These are phyloP conservation scores for Penicillium vulpinum DNA, from an alignment of 2,329 filamentous ascomycete genomes.

Conservation along the genomic window DNA sequence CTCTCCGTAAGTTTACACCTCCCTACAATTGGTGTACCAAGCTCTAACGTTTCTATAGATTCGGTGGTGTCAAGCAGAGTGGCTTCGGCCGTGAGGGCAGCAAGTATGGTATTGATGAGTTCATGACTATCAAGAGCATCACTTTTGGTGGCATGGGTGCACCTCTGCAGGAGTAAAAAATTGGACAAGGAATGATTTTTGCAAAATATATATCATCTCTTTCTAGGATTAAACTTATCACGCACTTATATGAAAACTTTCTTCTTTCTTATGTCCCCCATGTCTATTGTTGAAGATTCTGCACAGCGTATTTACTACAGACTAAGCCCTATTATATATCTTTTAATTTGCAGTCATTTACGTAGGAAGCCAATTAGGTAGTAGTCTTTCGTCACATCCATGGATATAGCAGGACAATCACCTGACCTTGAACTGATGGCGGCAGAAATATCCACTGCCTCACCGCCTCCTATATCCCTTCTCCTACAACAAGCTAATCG, in stretches of 20 bases:
- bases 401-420: background rate
- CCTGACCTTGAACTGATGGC: background rate
- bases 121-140: conserved; percentile 70
- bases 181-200: background rate
- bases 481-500: background rate
- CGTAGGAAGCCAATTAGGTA: too few species aligned
- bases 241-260: background rate
- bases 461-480: conserved; percentile 6
- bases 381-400: background rate
- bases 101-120: conserved; percentile 75
- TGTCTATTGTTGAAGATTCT: background rate
- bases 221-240: background rate
- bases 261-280: background rate
- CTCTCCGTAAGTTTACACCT: conserved; percentile 43
- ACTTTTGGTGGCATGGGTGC: conserved; percentile 64
- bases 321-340: background rate
- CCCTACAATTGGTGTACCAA: background rate
- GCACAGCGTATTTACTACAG: too few species aligned
- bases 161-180: conserved; percentile 51
- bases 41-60: conserved; percentile 44
- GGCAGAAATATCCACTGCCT: background rate
- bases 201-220: background rate
- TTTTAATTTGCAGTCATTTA: background rate
- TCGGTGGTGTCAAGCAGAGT: conserved; percentile 80
- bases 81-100: conserved; percentile 79